Percentiles rank a stretch among this genome's conserved stretches.
phyloP scores from a whole-genome alignment of 495 filamentous ascomycete species.

The Elasticomyces elasticus region DNA sequence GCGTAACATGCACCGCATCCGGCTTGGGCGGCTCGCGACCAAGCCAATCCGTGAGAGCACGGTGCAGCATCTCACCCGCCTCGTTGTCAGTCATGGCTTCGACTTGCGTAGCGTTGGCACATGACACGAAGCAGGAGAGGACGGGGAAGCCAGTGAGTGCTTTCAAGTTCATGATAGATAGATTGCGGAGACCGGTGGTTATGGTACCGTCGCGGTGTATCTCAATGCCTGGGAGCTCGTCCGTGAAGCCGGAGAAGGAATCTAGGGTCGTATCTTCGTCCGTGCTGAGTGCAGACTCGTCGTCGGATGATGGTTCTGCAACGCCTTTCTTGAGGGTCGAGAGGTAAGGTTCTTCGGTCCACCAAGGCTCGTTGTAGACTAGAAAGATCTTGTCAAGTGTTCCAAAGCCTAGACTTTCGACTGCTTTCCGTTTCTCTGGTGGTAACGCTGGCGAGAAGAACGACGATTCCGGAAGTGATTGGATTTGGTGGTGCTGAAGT shows the following conservation, averaged over 20 bases:
- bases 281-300: background rate
- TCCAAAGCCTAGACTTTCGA: conserved; percentile 12
- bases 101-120: conserved; percentile 12
- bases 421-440: conserved; percentile 1
- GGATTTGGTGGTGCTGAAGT: conserved; percentile 7
- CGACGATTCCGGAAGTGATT: background rate
- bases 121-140: conserved; percentile 17
- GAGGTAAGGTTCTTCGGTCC: conserved; percentile 9
- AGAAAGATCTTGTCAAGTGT: conserved; percentile 21
- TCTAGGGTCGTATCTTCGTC: background rate
- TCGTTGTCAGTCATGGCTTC: conserved; percentile 5
- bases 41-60: conserved; percentile 11
- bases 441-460: conserved; percentile 12
- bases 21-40: conserved; percentile 10
- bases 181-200: background rate
- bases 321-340: conserved; percentile 8
- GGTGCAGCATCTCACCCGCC: conserved; percentile 11
- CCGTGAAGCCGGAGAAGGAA: conserved; percentile 8
- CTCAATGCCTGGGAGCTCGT: conserved; percentile 7
- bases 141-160: conserved; percentile 14
- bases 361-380: conserved; percentile 11
- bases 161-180: conserved; percentile 13
- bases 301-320: background rate
- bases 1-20: conserved; percentile 15
- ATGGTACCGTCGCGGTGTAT: conserved; percentile 5